Base-by-base conservation (phyloP, 352 stramenopile genomes). In the Phytophthora brassicae region DNA sequence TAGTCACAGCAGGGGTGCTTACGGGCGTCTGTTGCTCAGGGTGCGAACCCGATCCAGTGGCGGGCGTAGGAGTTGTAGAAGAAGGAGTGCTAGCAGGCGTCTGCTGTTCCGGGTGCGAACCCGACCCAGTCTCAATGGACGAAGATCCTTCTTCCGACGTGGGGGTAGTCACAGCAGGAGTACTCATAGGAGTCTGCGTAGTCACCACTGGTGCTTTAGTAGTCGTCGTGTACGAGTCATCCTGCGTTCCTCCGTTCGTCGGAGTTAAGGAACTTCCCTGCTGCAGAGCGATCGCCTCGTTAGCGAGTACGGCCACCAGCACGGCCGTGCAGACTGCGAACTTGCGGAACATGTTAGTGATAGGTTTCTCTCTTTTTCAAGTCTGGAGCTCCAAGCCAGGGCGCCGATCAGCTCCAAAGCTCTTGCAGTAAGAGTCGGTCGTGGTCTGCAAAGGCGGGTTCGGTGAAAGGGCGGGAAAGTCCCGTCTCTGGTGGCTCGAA, bases 291-390 rank as follows among this genome's bases (percentile, higher is more conserved):
- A 62, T 29, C 23, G 52, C 60, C 20, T 75, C 59, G 58, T 75
- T 70, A 48, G 64, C 74, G 64, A 67, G 71, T 71, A 79, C 70
- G 59, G 64, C 76, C 53, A 72, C 58, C 22, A 75, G 54, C 65
- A 69, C 68, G 64, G 52, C 71, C 68, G 57, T 81, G 58, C 60
- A 79, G 65, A 70, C 66, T 45, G 64, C 64, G 23, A 76, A 35
- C 44, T 71, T 72, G 35, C 59, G 60, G 60, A 79, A 79, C 71
- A 79, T 79, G 49, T 72, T 70, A 52, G n/a, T n/a, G n/a, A n/a
- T 59, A 58, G 64, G 63, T 70, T 45, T 48, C 28, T 44, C 63
- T 75, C 58, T 72, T 72, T 75, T 75, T 75, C 58, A 46, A 75
- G 64, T 75, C 54, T 75, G 68, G 33, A 23, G 38, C 16, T 44